Base-by-base conservation (phyloP, 2,329 filamentous ascomycete genomes). In the Colletotrichum sidae region DNA sequence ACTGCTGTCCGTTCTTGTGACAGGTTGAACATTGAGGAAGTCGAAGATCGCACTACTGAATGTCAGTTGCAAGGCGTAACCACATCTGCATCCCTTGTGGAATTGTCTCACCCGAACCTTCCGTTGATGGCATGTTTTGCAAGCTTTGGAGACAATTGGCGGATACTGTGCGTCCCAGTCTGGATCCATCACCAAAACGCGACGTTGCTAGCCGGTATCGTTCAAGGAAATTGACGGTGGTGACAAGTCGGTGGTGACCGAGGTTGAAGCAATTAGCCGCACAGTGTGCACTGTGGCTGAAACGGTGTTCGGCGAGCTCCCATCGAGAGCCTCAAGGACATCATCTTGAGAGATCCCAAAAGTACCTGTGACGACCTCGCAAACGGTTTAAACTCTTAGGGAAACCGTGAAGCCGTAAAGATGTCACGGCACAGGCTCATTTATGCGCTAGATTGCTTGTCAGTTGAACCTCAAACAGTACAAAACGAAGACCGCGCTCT, bases 21-120 rank as follows among this genome's bases (percentile, higher is more conserved):
- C 68, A 69, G 17, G 64, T 17, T 9, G 67, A 60, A 44, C 68
- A 70, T 35, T 7, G 74, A 71, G 62, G 75, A 65, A 57, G 68
- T 69, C 46, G 73, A 72, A 67, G 68, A 71, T 63, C 71, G 75
- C 47, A 69, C 73, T 65, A 13, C 15, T 35, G 6, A 12, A 33
- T 6, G 49, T 58, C 46, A 41, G 37, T 50, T 38, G 12, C 25
- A 50, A 25, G 6, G 15, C 51, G 45, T 6, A 7, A 17, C n/a
- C 10, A 15, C 8, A 6, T 25, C 3, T 45, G 10, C 44, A 46
- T 34, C 4, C 3, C 47, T 4, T 11, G 11, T 13, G 33, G n/a
- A 11, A 4, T 9, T n/a, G 8, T 13, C 47, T 41, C 75, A 78
- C 65, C 58, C 69, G 69, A 39, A 70, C 68, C 54, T 69, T 68